A percentile compares a stretch with the other conserved stretches of the same genome.
Evolutionary conservation across 78 protist species (phyloP).

Genomic region (Dictyostelium citrinum): DNA sequence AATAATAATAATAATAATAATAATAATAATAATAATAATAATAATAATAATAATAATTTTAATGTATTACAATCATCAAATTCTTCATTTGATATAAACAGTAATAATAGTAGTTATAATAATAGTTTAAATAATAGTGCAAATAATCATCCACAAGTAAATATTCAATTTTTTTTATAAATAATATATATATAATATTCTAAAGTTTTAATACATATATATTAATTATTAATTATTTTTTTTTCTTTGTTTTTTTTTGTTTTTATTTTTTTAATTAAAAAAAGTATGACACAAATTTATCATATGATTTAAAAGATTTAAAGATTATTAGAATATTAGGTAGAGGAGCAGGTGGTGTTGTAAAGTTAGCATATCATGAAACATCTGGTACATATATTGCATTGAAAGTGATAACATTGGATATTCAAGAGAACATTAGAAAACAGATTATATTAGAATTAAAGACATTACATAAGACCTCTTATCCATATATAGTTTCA

Average conservation of each 20-base stretch:
- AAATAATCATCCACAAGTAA: background rate
- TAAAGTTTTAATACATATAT: no score
- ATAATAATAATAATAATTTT: background rate
- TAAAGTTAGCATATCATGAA: slow-evolving; percentile 73
- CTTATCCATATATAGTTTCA: slow-evolving; percentile 56
- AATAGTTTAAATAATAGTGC: background rate
- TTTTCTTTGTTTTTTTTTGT: background rate
- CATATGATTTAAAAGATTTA: slow-evolving; percentile 75
- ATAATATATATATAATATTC: background rate
- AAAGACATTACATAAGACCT: slow-evolving; percentile 75
- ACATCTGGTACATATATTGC: slow-evolving; percentile 57
- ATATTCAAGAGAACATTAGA: slow-evolving; percentile 75
- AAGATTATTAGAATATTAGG: slow-evolving; percentile 57
- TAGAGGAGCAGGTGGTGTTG: slow-evolving; percentile 79
- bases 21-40: background rate
- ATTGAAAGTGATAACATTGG: slow-evolving; percentile 77
- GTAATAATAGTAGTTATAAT: background rate
- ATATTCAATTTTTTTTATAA: no score
- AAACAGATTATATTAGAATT: slow-evolving; percentile 85
- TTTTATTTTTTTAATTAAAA: background rate
- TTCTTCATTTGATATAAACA: background rate
- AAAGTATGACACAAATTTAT: background rate
- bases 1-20: background rate
- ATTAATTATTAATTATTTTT: background rate
- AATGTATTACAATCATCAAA: background rate